phyloP scores from a whole-genome alignment of 805 yeast genomes.

The Lipomyces spencermartinsiae region DNA sequence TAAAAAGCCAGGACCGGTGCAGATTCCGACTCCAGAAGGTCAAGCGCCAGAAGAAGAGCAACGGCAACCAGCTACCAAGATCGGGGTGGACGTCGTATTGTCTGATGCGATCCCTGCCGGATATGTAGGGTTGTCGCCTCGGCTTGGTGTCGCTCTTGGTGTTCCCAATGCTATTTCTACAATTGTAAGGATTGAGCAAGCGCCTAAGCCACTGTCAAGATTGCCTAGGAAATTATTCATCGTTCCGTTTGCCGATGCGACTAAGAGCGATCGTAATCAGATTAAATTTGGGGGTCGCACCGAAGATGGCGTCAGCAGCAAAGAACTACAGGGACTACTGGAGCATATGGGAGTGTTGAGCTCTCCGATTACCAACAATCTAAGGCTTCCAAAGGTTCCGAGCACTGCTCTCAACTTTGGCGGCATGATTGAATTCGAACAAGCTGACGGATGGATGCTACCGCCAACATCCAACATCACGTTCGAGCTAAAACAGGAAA shows the following conservation, averaged over 20 bases:
- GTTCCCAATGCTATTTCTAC: constrained; percentile 38
- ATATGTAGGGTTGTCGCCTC: constrained; percentile 59
- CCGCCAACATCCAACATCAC: constrained; percentile 38
- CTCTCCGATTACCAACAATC: constrained; percentile 52
- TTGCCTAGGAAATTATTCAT: constrained; percentile 52
- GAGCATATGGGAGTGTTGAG: constrained; percentile 31
- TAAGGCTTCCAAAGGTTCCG: constrained; percentile 60
- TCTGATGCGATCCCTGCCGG: constrained; percentile 47
- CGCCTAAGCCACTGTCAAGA: constrained; percentile 47
- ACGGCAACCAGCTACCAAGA: constrained; percentile 44
- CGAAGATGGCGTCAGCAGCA: constrained; percentile 23
- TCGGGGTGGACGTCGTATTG: constrained; percentile 60
- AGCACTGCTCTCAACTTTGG: constrained; percentile 57
- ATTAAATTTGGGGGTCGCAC: constrained; percentile 7
- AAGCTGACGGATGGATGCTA: constrained; percentile 55
- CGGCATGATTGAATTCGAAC: constrained; percentile 61
- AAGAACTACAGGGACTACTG: constrained; percentile 27
- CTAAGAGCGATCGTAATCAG: neutral
- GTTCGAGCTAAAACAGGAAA: constrained; percentile 31
- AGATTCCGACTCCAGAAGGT: constrained; percentile 13
- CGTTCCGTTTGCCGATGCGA: constrained; percentile 59
- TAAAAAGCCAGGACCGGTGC: constrained; percentile 7
- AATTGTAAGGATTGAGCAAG: constrained; percentile 58
- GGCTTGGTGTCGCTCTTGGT: constrained; percentile 63
- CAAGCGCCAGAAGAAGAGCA: constrained; percentile 17